These are phyloP conservation scores for Mycena rosella DNA, from an alignment of 768 basidiomycete species.

Conservation along the genomic window DNA sequence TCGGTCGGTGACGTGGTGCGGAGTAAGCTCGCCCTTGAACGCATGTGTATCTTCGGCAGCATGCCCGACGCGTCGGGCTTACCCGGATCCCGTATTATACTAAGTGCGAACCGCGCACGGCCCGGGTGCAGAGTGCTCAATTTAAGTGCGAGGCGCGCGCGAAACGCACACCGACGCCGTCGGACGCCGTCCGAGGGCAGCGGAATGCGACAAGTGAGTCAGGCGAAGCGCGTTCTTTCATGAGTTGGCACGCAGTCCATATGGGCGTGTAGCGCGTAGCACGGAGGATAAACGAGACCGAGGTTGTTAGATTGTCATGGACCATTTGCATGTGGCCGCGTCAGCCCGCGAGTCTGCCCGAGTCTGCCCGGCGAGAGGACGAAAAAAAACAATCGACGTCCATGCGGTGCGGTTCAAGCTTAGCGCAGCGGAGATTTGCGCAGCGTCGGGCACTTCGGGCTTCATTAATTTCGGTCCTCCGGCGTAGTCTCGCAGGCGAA, in stretches of 20 bases:
- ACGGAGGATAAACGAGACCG: slow-evolving; percentile 1
- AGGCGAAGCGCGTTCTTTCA: no score
- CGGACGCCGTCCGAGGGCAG: slow-evolving; percentile 16
- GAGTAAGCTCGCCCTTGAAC: no score
- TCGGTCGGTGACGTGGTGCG: no score
- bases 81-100: no score
- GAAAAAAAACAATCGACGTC: neutral
- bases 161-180: slow-evolving; percentile 10
- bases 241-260: no score
- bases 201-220: no score
- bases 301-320: neutral
- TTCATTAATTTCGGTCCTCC: neutral
- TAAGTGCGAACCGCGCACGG: neutral
- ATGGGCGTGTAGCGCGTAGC: neutral
- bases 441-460: neutral
- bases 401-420: neutral
- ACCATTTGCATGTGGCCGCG: slow-evolving; percentile 4
- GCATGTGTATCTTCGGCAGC: no score
- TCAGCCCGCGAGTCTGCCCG: neutral
- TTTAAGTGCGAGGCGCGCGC: no score
- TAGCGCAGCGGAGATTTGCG: neutral
- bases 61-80: no score
- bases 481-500: no score
- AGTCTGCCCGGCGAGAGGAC: no score
- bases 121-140: no score